Base-by-base conservation (phyloP, 805 yeast genomes). In the Sungouiella thailandica region DNA sequence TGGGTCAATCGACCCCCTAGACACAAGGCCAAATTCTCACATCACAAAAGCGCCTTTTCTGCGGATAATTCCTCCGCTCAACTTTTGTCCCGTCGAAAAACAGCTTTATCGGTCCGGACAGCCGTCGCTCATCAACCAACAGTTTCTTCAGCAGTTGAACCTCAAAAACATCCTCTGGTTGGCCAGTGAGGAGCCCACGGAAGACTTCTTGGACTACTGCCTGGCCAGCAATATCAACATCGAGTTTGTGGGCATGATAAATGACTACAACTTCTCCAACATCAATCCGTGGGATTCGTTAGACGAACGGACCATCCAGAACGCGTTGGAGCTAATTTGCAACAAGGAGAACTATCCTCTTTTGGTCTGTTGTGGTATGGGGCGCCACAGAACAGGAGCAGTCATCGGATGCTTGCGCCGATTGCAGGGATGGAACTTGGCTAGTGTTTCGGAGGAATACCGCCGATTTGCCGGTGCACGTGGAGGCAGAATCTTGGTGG, bases 351-450 rank as follows among this genome's bases (percentile, higher is more conserved):
- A 79, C 54, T 85, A 86, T 50, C 97, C 98, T 0, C 50, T 93
- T 41, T 63, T 93, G 32, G 89, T 89, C 4, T 93, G 97, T 57
- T 93, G 97, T 50, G 96, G 97, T 10, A 93, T 93, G 98, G 98
- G 98, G 0, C 69, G 98, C 46, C 98, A 90, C 58, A 70, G 98
- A 44, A 89, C 97, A 0, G 98, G 98, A 1, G 89, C 97, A 0
- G 96, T 93, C 3, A 78, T 93, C 39, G 98, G 98, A 1, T 90
- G 98, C 57, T 63, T 90, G 29, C 67, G 98, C 43, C 72, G 96
- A 39, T 64, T 93, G 13, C 97, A 93, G 68, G 90, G 94, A n/a
- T 90, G 98, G 98, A 93, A 94, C 52, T 64, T 90, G 53, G 96
- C 97, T 8, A 58, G 67, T 55, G 93, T 90, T 1, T 77, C 88